Evolutionary conservation across 139 green algal genomes (phyloP).

Genomic region (Nannochloris sp.): DNA sequence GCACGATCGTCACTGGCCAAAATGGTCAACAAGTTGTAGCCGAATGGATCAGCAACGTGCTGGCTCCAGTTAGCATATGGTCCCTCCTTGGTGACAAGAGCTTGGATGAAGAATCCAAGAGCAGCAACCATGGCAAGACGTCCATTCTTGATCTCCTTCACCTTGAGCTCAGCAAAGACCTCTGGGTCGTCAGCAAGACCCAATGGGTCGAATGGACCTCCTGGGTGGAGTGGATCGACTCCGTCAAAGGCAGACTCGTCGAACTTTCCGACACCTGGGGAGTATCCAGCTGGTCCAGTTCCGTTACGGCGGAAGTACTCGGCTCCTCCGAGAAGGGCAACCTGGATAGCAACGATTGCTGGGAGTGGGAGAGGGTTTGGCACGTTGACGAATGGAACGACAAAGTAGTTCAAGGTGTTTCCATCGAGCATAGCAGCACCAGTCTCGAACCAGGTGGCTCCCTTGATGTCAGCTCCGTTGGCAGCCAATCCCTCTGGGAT

Average conservation of each 20-base stretch:
- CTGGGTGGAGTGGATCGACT: conserved; percentile 88
- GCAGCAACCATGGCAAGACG: conserved; percentile 86
- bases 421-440: conserved; percentile 87
- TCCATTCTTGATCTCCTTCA: conserved; percentile 99
- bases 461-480: conserved; percentile 79
- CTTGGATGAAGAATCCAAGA: conserved; percentile 69
- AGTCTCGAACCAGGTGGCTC: conserved; percentile 89
- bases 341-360: conserved; percentile 64
- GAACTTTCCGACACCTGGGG: conserved; percentile 86
- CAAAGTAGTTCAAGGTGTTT: conserved; percentile 92
- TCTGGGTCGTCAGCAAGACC: conserved; percentile 86
- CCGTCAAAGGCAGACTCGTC: conserved; percentile 72
- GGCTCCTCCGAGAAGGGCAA: conserved; percentile 75
- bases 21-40: conserved; percentile 85
- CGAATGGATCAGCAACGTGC: conserved; percentile 90
- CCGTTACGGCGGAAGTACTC: conserved; percentile 72
- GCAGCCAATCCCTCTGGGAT: conserved; percentile 90
- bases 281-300: conserved; percentile 78
- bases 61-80: conserved; percentile 93
- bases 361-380: conserved; percentile 85
- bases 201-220: conserved; percentile 94
- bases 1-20: conserved; percentile 67
- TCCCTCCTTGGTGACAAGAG: conserved; percentile 82
- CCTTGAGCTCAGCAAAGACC: conserved; percentile 84
- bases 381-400: conserved; percentile 77